Evolutionary conservation across 2,329 filamentous ascomycete genomes (phyloP), one percentile per base, ranked within the genome.

Genomic region (Metarhizium humberi): DNA sequence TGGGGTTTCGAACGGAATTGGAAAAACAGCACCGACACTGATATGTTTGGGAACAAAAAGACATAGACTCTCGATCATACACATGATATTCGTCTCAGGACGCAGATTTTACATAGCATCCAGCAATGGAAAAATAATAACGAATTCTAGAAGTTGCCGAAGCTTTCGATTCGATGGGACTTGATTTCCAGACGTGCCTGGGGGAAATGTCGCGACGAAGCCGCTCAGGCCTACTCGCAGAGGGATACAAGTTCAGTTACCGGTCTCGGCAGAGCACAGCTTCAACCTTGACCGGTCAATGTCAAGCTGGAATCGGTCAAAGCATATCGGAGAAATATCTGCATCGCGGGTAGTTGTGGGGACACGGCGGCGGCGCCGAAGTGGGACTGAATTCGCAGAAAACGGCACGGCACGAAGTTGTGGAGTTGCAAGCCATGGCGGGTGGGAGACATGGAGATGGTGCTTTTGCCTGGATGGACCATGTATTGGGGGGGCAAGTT

Each of bases 91-190:
- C 48, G 40, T 51, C 32, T 42, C 34, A 34, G 48, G 40, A 47
- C 48, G 45, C 2, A 38, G 2, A 16, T 14, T 11, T 16, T 51
- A 55, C 16, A 51, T 20, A 38, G 36, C n/a, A 40, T 10, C 30
- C 48, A 51, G 48, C 48, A 55, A 53, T 53, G 52, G 52, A n/a
- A n/a, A 49, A 53, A 30, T 48, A 18, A 48, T 30, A n/a, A 48
- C n/a, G 42, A 25, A 30, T 48, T 48, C 13, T 14, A 20, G 14
- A 48, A 48, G 3, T 4, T 10, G 4, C 45, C 13, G 25, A 11
- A 30, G 11, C 25, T 48, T 25, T 25, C 25, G 25, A 25, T 14
- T 48, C 45, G 45, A 48, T 30, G 30, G 16, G 10, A 29, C 7
- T 20, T 48, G 42, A 45, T 34, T 34, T 34, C 32, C 32, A 34